Base-by-base conservation (phyloP, 106 monocot genomes). In the Apostasia ramifera region DNA sequence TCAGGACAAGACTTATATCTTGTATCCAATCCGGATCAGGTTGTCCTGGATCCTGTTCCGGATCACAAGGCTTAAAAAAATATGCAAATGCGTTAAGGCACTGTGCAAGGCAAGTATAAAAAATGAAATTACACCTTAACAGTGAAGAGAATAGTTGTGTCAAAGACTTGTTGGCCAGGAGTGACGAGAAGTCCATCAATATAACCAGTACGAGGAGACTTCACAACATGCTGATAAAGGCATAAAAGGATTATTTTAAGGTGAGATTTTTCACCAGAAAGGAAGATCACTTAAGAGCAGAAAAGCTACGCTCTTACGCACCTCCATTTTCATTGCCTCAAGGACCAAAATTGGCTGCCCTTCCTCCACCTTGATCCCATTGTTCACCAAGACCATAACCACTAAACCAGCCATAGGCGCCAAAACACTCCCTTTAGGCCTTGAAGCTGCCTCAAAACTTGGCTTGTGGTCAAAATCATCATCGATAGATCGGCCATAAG, bases 311-410 rank as follows among this genome's bases (percentile, higher is more conserved):
- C 26, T 47, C 8, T 10, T 66, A 59, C 49, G 40, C 51, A 98
- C 98, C 98, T 98, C 98, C 98, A 98, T 98, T 56, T 98, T 98
- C 98, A 98, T 98, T 47, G 98, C 93, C 77, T 98, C 98, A 55
- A 98, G 77, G 44, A 98, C 87, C 71, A 98, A 68, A 69, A 98
- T 12, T 60, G 98, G 85, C 66, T 93, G 89, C 38, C 90, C 93
- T 57, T 80, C 85, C 72, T 88, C 85, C 70, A 98, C 92, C 41
- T 38, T 53, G 55, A 90, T 77, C 55, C 87, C 92, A 77, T 98
- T 81, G 44, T 90, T 83, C 47, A 85, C 61, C 68, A 98, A 71
- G 70, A 93, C 81, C 63, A 93, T 98, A 40, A 90, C 81, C 1
- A 93, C 93, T 69, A 98, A 81, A 74, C 98, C 98, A 55, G 98